Evolutionary conservation across 495 filamentous ascomycete genomes (phyloP).

Genomic region (Xylaria acuta): DNA sequence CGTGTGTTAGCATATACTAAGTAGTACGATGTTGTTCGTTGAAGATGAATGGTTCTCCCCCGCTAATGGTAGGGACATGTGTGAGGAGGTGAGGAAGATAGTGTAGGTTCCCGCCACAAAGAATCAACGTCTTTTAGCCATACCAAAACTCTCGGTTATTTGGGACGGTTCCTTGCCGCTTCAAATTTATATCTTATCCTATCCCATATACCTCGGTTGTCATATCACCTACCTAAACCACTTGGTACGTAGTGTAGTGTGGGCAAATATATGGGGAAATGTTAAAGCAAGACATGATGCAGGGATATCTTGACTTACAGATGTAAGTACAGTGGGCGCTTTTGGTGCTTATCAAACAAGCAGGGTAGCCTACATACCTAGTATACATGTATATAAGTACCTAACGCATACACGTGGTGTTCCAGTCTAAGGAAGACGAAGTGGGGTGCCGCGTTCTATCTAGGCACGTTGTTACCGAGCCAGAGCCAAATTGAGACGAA

Average conservation of each 20-base stretch:
- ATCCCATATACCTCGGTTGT: not conserved
- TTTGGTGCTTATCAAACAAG: constrained; percentile 3
- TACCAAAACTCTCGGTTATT: not conserved
- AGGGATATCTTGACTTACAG: not conserved
- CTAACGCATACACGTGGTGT: not conserved
- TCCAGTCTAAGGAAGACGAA: not conserved
- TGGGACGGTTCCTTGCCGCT: not conserved
- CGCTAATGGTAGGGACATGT: not conserved
- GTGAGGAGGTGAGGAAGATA: not conserved
- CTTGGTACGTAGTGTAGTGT: not conserved
- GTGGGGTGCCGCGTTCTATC: not conserved
- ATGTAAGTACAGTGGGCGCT: not conserved
- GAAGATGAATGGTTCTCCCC: not conserved
- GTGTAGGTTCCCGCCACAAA: not conserved
- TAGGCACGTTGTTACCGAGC: not conserved
- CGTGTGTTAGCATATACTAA: constrained; percentile 15
- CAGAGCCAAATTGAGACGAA: constrained; percentile 9
- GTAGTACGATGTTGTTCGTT: constrained; percentile 6
- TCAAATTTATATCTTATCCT: not conserved
- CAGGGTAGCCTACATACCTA: not conserved
- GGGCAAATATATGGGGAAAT: not conserved
- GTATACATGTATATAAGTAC: too few relatives aligned
- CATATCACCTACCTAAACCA: not conserved
- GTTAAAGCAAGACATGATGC: not conserved
- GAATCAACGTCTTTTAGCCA: not conserved